These are phyloP conservation scores for Gentiana dahurica DNA, from an alignment of 257 asterid genomes.

Conservation along the genomic window DNA sequence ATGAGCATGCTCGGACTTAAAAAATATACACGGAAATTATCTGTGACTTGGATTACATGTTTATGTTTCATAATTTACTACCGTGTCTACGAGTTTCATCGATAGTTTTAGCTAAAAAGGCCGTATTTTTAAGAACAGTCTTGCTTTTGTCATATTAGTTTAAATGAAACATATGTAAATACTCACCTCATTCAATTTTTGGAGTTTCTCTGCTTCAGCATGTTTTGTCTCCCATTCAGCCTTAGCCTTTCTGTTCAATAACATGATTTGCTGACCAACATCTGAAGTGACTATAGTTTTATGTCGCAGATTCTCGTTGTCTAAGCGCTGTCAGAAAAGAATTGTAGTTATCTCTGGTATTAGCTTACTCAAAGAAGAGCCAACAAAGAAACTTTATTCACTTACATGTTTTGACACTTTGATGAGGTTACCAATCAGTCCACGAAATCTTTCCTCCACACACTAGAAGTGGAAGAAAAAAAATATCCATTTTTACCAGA, in stretches of 20 bases:
- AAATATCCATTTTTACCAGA: background rate
- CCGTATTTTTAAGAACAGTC: no score
- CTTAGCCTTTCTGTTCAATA: constrained; percentile 70
- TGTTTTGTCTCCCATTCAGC: constrained; percentile 91
- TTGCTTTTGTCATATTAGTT: no score
- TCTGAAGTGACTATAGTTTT: constrained; percentile 70
- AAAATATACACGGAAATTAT: no score
- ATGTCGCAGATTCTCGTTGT: constrained; percentile 80
- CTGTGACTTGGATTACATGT: no score
- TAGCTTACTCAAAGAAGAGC: background rate
- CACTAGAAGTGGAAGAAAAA: constrained; percentile 38
- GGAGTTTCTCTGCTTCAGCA: constrained; percentile 77
- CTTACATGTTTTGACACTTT: constrained; percentile 76
- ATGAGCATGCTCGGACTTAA: no score
- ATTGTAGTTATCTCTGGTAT: no score
- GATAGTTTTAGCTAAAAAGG: no score
- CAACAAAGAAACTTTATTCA: background rate
- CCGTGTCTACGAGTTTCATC: no score
- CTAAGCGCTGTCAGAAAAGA: constrained; percentile 46
- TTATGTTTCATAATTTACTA: no score
- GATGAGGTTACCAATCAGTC: constrained; percentile 56
- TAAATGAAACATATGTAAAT: no score
- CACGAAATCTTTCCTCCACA: constrained; percentile 92
- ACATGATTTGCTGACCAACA: constrained; percentile 55
- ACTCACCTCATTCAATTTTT: constrained; percentile 55